Conservation (phyloP, 78 protist species). For the Planoprotostelium fungivorum region DNA sequence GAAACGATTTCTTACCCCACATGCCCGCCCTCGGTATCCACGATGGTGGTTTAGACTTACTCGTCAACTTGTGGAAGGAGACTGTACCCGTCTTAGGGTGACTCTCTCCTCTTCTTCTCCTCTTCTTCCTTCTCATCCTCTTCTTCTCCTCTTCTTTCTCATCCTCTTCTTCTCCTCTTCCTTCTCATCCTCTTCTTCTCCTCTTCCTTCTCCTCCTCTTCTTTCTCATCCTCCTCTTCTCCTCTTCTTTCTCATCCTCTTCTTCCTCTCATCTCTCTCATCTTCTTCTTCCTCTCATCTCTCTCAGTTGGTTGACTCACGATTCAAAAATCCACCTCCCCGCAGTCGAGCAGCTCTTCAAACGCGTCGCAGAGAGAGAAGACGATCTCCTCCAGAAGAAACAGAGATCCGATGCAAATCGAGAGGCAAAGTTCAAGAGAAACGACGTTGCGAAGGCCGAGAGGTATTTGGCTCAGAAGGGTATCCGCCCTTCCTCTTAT, state of each 20-base stretch:
- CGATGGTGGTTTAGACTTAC: constrained; percentile 84
- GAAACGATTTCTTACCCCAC: constrained; percentile 98
- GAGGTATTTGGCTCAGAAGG: background rate
- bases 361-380: constrained; percentile 2
- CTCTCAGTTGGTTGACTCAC: background rate
- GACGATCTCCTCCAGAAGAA: background rate
- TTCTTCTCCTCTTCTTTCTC: too few species aligned
- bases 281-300: background rate
- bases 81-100: constrained; percentile 38
- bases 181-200: too few species aligned
- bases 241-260: too few species aligned
- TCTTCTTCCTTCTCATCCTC: background rate
- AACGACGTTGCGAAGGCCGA: background rate
- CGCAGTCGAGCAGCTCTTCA: background rate
- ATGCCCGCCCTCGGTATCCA: constrained; percentile 91
- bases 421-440: background rate
- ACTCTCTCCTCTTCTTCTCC: background rate
- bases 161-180: background rate
- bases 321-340: background rate
- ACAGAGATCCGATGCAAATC: background rate
- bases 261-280: too few species aligned
- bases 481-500: background rate
- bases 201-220: background rate
- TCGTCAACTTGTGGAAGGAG: constrained; percentile 54
- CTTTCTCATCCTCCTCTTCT: too few species aligned